Base-by-base conservation (phyloP, 495 filamentous ascomycete species). In the Geoglossum glabrum region DNA sequence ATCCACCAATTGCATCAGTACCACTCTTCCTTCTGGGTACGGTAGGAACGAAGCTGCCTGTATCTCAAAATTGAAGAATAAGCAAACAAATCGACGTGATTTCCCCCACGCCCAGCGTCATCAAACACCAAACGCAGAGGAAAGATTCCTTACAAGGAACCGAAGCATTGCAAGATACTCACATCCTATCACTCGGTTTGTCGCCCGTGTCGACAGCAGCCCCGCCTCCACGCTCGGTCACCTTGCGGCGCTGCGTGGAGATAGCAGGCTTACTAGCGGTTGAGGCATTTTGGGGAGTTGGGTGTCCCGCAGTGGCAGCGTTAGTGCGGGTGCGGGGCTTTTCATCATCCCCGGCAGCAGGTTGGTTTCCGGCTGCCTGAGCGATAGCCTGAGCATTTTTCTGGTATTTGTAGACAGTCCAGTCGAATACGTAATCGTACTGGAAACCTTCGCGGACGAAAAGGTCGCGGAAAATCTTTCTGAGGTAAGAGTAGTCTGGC, bases 361-460 rank as follows among this genome's bases (percentile, higher is more conserved):
- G 79, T 66, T 84, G 78, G 60, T 75, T 74, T 50, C 74, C 82
- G 60, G 75, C 80, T 55, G 82, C 81, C 63, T 90, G 83, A 54
- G 85, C 84, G 65, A 90, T 88, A 66, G 88, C 86, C 67, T 88
- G 85, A 36, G 88, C 87, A 64, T 97, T 97, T 84, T 97, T 97
- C 78, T 97, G 93, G 76, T 99, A 99, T 79, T 97, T 99, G 79
- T 99, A 97, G 67, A 99, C 93, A 59, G 93, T 99, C 93, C 93
- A 99, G 72, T 99, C 93, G 68, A 99, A 99, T 64, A 99, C 93
- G 64, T 99, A 97, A 71, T 99, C 93, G 68, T 99, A 99, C 73
- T 99, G 93, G 82, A 99, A 99, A 27, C 90, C 92, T 69, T 97
- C 93, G 61, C 93, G 90, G 61, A 99, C 93, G 64, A 99, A 99